These are phyloP conservation scores for Candida nitratophila DNA, from an alignment of 805 yeast genomes.

Conservation along the genomic window DNA sequence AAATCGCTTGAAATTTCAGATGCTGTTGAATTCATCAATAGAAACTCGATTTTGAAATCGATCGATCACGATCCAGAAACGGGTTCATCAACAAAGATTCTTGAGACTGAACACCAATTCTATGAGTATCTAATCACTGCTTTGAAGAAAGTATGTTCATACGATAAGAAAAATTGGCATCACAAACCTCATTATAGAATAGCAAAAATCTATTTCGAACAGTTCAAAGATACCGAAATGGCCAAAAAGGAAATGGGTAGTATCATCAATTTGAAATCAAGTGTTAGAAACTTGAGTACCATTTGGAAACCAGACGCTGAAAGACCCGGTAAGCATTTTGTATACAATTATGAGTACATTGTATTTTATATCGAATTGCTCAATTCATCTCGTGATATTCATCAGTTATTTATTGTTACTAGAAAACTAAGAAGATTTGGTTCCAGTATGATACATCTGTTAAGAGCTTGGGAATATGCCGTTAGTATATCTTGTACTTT, in stretches of 20 bases:
- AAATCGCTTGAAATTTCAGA: constrained; percentile 26
- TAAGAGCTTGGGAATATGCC: constrained; percentile 59
- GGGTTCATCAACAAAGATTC: constrained; percentile 5
- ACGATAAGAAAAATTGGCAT: constrained; percentile 87
- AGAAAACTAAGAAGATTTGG: constrained; percentile 75
- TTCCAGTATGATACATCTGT: constrained; percentile 63
- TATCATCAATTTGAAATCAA: constrained; percentile 58
- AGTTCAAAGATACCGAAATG: constrained; percentile 39
- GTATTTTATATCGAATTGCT: constrained; percentile 54
- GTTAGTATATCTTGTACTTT: constrained; percentile 47
- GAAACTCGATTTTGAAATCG: constrained; percentile 25
- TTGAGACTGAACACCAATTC: constrained; percentile 24
- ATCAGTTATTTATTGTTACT: constrained; percentile 50
- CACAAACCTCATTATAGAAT: constrained; percentile 75
- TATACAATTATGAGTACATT: constrained; percentile 65
- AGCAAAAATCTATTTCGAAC: constrained; percentile 54
- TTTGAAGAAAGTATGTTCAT: constrained; percentile 37
- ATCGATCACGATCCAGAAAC: constrained; percentile 9
- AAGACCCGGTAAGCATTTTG: constrained; percentile 88
- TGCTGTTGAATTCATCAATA: constrained; percentile 34
- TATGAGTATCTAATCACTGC: constrained; percentile 34
- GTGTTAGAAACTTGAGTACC: constrained; percentile 64
- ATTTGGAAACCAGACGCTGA: constrained; percentile 95
- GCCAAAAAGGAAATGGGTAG: constrained; percentile 62
- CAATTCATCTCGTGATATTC: constrained; percentile 45